These are phyloP conservation scores for Fraxinus quadrangulata DNA, from an alignment of 257 asterid genomes.

Conservation along the genomic window DNA sequence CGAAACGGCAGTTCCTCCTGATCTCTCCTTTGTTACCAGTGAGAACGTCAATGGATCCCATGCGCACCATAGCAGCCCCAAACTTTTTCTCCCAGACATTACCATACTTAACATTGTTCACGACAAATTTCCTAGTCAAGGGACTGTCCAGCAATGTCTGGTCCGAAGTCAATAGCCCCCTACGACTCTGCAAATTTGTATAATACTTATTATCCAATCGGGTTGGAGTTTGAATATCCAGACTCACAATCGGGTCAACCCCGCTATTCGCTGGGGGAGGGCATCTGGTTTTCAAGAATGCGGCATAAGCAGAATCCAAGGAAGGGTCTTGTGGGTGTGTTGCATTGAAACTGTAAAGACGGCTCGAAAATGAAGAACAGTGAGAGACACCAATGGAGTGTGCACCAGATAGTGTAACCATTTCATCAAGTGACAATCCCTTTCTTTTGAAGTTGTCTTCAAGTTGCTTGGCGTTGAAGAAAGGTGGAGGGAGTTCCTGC, in stretches of 20 bases:
- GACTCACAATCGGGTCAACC: slow-evolving; percentile 28
- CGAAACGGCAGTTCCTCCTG: slow-evolving; percentile 42
- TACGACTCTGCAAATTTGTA: slow-evolving; percentile 26
- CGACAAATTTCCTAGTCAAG: slow-evolving; percentile 35
- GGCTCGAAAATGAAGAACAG: slow-evolving; percentile 44
- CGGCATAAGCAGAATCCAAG: slow-evolving; percentile 38
- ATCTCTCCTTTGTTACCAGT: slow-evolving; percentile 49
- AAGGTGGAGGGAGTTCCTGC: slow-evolving; percentile 54
- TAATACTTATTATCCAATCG: slow-evolving; percentile 38
- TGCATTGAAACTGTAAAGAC: slow-evolving; percentile 40
- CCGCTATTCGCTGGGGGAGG: slow-evolving; percentile 27
- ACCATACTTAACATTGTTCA: slow-evolving; percentile 29
- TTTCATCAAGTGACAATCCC: slow-evolving; percentile 60
- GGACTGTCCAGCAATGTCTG: slow-evolving; percentile 39
- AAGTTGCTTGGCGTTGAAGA: slow-evolving; percentile 37
- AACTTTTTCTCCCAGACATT: slow-evolving; percentile 38
- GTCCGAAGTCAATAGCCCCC: slow-evolving; percentile 43
- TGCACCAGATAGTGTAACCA: slow-evolving; percentile 72
- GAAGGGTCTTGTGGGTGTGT: slow-evolving; percentile 48
- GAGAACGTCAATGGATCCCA: slow-evolving; percentile 48
- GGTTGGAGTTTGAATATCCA: slow-evolving; percentile 35
- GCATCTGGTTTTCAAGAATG: slow-evolving; percentile 40
- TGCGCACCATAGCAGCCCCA: slow-evolving; percentile 46
- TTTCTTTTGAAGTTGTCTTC: slow-evolving; percentile 42
- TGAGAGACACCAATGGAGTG: slow-evolving; percentile 60